Evolutionary conservation across 2,329 filamentous ascomycete species (phyloP).

Genomic region (Diaporthe nobilis): DNA sequence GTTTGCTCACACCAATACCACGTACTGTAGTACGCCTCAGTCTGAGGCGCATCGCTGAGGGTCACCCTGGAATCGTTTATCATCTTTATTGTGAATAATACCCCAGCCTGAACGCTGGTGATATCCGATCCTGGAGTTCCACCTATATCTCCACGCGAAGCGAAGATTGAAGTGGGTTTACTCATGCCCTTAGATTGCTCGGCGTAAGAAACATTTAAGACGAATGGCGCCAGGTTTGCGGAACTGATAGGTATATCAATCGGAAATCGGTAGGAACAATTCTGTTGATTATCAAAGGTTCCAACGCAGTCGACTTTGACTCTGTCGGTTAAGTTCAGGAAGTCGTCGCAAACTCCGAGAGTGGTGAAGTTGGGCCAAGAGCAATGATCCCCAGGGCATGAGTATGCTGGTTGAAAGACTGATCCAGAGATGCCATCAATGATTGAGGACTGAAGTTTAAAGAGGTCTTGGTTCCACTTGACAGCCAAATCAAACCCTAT

Average conservation of each 20-base stretch:
- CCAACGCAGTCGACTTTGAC: constrained; percentile 26
- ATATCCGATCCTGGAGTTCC: not conserved
- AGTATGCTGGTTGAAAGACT: constrained; percentile 34
- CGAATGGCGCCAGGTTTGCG: not conserved
- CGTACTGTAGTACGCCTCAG: constrained; percentile 1
- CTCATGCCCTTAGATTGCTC: not conserved
- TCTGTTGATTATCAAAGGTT: not conserved
- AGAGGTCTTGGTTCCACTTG: constrained; percentile 35
- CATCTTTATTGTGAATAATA: not conserved
- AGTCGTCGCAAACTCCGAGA: constrained; percentile 42
- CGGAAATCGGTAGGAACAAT: constrained; percentile 35
- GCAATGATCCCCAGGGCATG: constrained; percentile 42
- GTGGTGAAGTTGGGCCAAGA: constrained; percentile 43
- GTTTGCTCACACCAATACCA: constrained; percentile 38
- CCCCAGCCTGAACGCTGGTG: not conserved
- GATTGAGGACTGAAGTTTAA: constrained; percentile 40
- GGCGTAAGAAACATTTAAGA: not conserved
- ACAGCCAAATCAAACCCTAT: not conserved
- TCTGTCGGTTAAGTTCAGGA: constrained; percentile 37
- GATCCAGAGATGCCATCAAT: constrained; percentile 41
- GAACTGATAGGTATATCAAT: not conserved
- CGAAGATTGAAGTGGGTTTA: constrained; percentile 1
- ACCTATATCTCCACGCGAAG: not conserved
- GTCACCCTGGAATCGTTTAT: not conserved
- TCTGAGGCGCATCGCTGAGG: not conserved